Evolutionary conservation across 1,284 basidiomycete genomes (phyloP).

Genomic region (Ustilago cynodontis): DNA sequence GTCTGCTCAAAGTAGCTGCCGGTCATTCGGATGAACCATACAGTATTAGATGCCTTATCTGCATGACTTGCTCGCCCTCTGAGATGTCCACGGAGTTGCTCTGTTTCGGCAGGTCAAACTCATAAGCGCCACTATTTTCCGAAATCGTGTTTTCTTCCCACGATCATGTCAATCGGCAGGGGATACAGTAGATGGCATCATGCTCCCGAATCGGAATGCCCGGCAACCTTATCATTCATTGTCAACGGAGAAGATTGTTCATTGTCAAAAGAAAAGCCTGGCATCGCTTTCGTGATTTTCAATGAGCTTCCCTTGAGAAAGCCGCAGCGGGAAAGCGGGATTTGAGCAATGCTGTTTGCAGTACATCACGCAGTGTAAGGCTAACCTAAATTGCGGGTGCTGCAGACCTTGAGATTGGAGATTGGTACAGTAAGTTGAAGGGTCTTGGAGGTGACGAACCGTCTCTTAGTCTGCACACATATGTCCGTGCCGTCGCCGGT

Average conservation of each 20-base stretch:
- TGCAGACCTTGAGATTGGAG: neutral
- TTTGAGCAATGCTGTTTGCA: neutral
- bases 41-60: no score
- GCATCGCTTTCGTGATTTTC: no score
- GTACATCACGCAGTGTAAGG: neutral
- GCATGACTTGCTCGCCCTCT: no score
- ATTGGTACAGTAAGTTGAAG: neutral
- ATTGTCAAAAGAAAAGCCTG: no score
- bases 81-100: neutral
- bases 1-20: neutral
- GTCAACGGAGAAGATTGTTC: no score
- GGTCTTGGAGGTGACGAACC: neutral
- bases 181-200: no score
- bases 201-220: neutral
- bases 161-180: no score
- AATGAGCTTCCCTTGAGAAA: neutral
- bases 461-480: neutral
- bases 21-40: neutral
- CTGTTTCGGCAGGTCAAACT: neutral
- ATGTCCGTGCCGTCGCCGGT: conserved; percentile 10
- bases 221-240: neutral
- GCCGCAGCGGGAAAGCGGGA: neutral
- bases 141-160: neutral
- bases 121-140: neutral
- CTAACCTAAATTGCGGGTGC: neutral